Percentiles rank a stretch among this genome's conserved stretches.
Evolutionary conservation across 192 early-diverging fungal species (phyloP).

Genomic region (Backusella psychrophila): DNA sequence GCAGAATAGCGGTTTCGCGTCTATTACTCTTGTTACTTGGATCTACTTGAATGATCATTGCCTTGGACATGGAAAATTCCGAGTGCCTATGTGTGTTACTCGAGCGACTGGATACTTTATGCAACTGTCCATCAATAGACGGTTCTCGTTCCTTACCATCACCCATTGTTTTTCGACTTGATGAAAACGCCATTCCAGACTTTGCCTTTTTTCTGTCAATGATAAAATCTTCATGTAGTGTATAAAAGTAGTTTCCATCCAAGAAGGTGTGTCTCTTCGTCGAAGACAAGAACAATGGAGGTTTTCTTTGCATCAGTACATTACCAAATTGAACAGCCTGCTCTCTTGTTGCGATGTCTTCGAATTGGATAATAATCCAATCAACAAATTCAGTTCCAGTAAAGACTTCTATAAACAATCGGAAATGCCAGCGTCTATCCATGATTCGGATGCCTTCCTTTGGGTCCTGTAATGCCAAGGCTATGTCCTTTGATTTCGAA

Average conservation of each 20-base stretch:
- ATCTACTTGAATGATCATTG: slow-evolving; percentile 82
- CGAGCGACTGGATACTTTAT: not conserved
- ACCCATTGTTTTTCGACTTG: slow-evolving; percentile 21
- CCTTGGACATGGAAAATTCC: slow-evolving; percentile 60
- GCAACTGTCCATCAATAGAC: not conserved
- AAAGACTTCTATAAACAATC: slow-evolving; percentile 68
- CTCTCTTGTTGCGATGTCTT: slow-evolving; percentile 69
- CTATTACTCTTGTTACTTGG: slow-evolving; percentile 72
- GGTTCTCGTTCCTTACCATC: slow-evolving; percentile 2
- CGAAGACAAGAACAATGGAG: slow-evolving; percentile 66
- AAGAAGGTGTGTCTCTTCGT: slow-evolving; percentile 66
- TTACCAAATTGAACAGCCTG: slow-evolving; percentile 82
- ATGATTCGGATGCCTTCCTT: slow-evolving; percentile 62
- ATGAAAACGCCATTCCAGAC: slow-evolving; percentile 4
- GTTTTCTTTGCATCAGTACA: slow-evolving; percentile 59
- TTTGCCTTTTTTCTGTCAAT: slow-evolving; percentile 34
- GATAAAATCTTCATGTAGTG: slow-evolving; percentile 55
- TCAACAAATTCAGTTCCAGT: slow-evolving; percentile 84
- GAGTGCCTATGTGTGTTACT: not conserved
- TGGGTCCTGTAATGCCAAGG: slow-evolving; percentile 69
- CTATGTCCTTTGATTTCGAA: slow-evolving; percentile 51
- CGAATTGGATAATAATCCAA: slow-evolving; percentile 80
- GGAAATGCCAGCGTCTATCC: slow-evolving; percentile 86
- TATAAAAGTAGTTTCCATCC: slow-evolving; percentile 92
- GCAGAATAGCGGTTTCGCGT: slow-evolving; percentile 80